Conservation (phyloP, 2,329 filamentous ascomycete species). For the Sarocladiaceae sp. region DNA sequence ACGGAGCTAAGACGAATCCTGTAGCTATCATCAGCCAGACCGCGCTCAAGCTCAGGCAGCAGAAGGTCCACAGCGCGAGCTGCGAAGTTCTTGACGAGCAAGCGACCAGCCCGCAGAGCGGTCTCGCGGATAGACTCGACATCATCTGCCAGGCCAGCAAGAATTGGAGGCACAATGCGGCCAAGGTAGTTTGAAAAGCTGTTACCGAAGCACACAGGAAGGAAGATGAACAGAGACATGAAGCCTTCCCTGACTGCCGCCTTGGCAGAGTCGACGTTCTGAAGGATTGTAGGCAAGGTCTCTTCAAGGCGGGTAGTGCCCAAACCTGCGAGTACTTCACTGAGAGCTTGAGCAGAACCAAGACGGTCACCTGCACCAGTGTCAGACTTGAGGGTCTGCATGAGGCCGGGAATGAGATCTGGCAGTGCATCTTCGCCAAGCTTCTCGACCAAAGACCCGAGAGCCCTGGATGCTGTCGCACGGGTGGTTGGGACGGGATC, state of each 20-base stretch:
- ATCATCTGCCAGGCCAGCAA: slow-evolving; percentile 91
- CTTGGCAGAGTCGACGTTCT: slow-evolving; percentile 91
- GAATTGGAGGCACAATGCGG: slow-evolving; percentile 90
- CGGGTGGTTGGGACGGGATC: slow-evolving; percentile 95
- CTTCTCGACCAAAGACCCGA: slow-evolving; percentile 96
- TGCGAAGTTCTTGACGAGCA: slow-evolving; percentile 98
- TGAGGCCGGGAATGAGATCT: slow-evolving; percentile 93
- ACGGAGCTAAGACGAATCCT: slow-evolving; percentile 97
- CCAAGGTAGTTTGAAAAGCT: slow-evolving; percentile 94
- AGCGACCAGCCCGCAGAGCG: slow-evolving; percentile 84
- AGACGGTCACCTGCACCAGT: slow-evolving; percentile 93
- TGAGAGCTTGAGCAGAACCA: slow-evolving; percentile 92
- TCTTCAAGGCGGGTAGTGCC: slow-evolving; percentile 91
- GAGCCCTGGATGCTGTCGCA: slow-evolving; percentile 89
- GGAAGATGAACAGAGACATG: slow-evolving; percentile 99
- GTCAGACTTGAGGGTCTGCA: slow-evolving; percentile 96
- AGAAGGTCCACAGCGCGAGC: slow-evolving; percentile 90
- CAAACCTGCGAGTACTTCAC: slow-evolving; percentile 90
- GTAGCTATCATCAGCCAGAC: slow-evolving; percentile 94
- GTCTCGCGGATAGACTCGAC: slow-evolving; percentile 95
- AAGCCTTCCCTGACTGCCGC: slow-evolving; percentile 91
- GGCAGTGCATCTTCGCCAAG: slow-evolving; percentile 93
- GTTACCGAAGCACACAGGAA: slow-evolving; percentile 98
- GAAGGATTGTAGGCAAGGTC: slow-evolving; percentile 89
- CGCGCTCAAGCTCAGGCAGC: slow-evolving; percentile 89